Base-by-base conservation (phyloP, 352 stramenopile species). In the Globisporangium radiosum region DNA sequence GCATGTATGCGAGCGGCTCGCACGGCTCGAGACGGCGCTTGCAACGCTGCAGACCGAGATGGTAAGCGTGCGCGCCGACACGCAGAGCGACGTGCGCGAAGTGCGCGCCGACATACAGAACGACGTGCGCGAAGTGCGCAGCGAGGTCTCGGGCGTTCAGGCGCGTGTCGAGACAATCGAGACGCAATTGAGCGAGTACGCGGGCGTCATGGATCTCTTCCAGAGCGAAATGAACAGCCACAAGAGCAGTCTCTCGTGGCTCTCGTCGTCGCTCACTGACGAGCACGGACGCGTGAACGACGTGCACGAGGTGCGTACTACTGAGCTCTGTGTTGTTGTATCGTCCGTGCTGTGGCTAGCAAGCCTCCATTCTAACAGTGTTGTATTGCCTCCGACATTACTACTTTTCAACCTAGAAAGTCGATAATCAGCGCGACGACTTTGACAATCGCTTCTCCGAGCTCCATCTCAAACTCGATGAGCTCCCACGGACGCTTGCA, bases 181-280 rank as follows among this genome's bases (percentile, higher is more conserved):
- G 44, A 70, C 71, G 0, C 78, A 86, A 47, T 47, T 92, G 47
- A 70, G 75, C 59, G 75, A 82, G 53, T 86, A 88, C 52, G 70
- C 66, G 44, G 84, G 67, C 43, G 76, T 74, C 25, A 83, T 91
- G 37, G 68, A 87, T 40, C 47, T 75, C 15, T 87, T 90, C 56
- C 78, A 89, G 60, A 84, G 65, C 59, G 77, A 90, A 54, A 87
- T 88, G 40, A 68, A 71, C 25, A 74, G 58, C 14, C 75, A 90
- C 8, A 75, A 78, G 52, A 72, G 44, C 19, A 72, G 63, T 39
- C 40, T 89, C 19, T 69, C 68, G 7, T 72, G 71, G 45, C 62
- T 91, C 2, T 78, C 75, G 9, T 81, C 71, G 2, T 74, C 64
- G 0, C 60, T 88, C 9, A 73, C 78, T 2, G 74, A 87, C 38